Base-by-base conservation (phyloP, 2,329 filamentous ascomycete species). In the Trichoderma sp. region DNA sequence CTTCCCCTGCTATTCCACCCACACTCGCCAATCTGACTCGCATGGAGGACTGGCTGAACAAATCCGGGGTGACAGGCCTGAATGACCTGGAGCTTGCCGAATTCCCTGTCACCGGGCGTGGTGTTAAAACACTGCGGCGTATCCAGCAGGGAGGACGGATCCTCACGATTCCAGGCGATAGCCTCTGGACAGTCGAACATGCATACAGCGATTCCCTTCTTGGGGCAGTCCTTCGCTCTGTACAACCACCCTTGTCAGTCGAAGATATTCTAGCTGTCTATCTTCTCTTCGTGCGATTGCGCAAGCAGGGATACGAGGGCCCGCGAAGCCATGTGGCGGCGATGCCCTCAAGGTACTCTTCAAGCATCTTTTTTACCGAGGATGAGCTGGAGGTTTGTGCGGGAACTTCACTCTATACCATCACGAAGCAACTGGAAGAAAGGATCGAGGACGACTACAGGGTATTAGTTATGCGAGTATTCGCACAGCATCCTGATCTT, bases 21-120 rank as follows among this genome's bases (percentile, higher is more conserved):
- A 61, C 59, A 34, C 43, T 21, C 24, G 8, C 24, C 18, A 24
- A 34, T 46, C 52, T 46, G 24, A 56, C 21, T 6, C 24, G 7
- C 60, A 79, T 79, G 77, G 76, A 79, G 59, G 72, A 63, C 72
- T 79, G 77, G 77, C 74, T 79, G 66, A 77, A 72, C 66, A 24
- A 70, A 67, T 73, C 72, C 14, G 77, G 77, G 67, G 77, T 75
- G 52, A 52, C 70, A 37, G 77, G 77, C 72, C 63, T 78, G 71
- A 73, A 75, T 59, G 71, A 71, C 72, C 70, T 79, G 56, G 73
- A 78, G 72, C 71, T 79, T 66, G 75, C 75, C 65, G 71, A 78
- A 39, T 79, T 79, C 70, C 74, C 75, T 18, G 69, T 66, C 70
- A 78, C 74, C 26, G 77, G 77, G 71, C 77, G 77, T 54, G 77